Evolutionary conservation across 2,329 filamentous ascomycete genomes (phyloP).

Genomic region (Botrytis hyacinthi): DNA sequence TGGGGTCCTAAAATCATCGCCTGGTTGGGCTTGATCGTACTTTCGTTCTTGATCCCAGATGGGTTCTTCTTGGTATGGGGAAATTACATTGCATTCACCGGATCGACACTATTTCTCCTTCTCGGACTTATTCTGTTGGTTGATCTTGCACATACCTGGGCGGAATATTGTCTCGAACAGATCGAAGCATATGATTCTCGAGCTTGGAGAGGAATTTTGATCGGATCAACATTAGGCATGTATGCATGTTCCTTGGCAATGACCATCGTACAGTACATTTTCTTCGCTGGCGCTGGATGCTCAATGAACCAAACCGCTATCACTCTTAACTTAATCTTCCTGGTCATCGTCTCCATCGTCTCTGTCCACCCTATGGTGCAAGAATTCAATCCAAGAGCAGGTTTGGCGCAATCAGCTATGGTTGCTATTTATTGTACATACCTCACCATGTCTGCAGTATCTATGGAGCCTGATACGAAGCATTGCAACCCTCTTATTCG

Average conservation of each 20-base stretch:
- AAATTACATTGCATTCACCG: conserved; percentile 84
- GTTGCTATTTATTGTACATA: conserved; percentile 98
- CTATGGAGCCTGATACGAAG: conserved; percentile 95
- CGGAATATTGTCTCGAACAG: conserved; percentile 90
- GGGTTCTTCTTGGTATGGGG: conserved; percentile 94
- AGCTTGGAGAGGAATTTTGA: conserved; percentile 80
- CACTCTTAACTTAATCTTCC: conserved; percentile 84
- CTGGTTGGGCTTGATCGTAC: conserved; percentile 82
- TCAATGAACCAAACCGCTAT: conserved; percentile 97
- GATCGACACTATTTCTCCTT: conserved; percentile 89
- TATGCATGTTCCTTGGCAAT: conserved; percentile 87
- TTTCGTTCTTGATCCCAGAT: conserved; percentile 95
- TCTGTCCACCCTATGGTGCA: conserved; percentile 90
- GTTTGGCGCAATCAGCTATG: conserved; percentile 95
- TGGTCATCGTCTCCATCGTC: conserved; percentile 75
- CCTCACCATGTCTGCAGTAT: conserved; percentile 95
- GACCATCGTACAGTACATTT: conserved; percentile 96
- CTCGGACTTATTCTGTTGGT: conserved; percentile 90
- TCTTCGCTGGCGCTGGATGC: conserved; percentile 80
- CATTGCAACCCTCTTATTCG: conserved; percentile 89
- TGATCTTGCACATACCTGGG: conserved; percentile 94
- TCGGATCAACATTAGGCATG: conserved; percentile 92
- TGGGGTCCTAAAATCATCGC: conserved; percentile 95
- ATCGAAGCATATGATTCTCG: conserved; percentile 87
- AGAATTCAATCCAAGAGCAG: conserved; percentile 87